phyloP scores from a whole-genome alignment of 495 filamentous ascomycete species.

The Aspergillus funiculosus region DNA sequence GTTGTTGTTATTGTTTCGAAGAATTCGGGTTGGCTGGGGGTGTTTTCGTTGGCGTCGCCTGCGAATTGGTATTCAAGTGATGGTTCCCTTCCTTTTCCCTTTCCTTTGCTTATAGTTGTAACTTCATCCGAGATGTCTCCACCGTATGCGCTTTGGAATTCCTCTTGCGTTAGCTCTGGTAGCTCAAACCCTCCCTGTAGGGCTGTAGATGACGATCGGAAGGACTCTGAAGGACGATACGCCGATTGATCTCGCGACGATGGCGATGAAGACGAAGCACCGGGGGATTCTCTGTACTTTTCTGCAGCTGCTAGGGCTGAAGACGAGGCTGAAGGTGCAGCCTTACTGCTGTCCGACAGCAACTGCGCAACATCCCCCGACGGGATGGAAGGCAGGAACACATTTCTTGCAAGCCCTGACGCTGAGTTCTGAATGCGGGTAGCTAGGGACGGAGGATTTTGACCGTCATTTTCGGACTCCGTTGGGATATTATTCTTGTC shows the following conservation, averaged over 20 bases:
- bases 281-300: slow-evolving; percentile 9
- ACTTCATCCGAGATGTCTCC: neutral
- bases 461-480: slow-evolving; percentile 2
- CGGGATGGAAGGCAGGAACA: slow-evolving; percentile 20
- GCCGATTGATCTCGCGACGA: slow-evolving; percentile 1
- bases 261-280: slow-evolving; percentile 10
- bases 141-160: slow-evolving; percentile 26
- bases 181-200: slow-evolving; percentile 23
- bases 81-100: slow-evolving; percentile 29
- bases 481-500: slow-evolving; percentile 8
- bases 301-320: slow-evolving; percentile 19
- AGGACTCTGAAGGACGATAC: slow-evolving; percentile 11
- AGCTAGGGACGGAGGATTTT: slow-evolving; percentile 24
- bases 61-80: neutral
- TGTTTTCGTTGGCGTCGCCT: too few species aligned
- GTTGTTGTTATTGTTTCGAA: slow-evolving; percentile 5
- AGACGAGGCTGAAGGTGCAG: slow-evolving; percentile 16
- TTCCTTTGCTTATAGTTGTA: slow-evolving; percentile 13
- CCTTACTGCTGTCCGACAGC: slow-evolving; percentile 27
- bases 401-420: slow-evolving; percentile 29
- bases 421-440: slow-evolving; percentile 38
- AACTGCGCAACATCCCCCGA: slow-evolving; percentile 24
- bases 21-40: too few species aligned
- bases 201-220: slow-evolving; percentile 19
- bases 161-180: slow-evolving; percentile 24